These are phyloP conservation scores for Guyanaporus albipodus DNA, from an alignment of 768 basidiomycete species.

Conservation along the genomic window DNA sequence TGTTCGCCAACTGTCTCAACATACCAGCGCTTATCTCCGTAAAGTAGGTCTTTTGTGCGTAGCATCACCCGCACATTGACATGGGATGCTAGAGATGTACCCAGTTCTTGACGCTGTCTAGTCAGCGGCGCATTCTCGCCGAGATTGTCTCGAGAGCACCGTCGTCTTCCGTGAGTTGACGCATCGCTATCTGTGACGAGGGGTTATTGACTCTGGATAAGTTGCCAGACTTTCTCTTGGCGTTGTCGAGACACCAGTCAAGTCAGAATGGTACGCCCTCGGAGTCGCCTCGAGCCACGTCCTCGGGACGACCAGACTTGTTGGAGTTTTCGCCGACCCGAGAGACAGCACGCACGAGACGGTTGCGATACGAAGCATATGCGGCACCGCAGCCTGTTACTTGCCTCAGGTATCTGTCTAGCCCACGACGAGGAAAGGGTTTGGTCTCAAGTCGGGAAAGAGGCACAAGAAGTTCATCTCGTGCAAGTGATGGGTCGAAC, in stretches of 20 bases:
- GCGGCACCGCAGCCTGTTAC: slow-evolving; percentile 52
- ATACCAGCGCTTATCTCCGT: slow-evolving; percentile 52
- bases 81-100: slow-evolving; percentile 54
- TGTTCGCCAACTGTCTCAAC: slow-evolving; percentile 43
- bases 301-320: slow-evolving; percentile 17
- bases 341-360: slow-evolving; percentile 35
- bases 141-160: slow-evolving; percentile 45
- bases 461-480: slow-evolving; percentile 32
- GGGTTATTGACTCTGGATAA: slow-evolving; percentile 26
- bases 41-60: slow-evolving; percentile 39
- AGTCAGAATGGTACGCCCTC: neutral
- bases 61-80: slow-evolving; percentile 2
- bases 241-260: slow-evolving; percentile 40
- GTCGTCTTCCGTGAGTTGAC: slow-evolving; percentile 52
- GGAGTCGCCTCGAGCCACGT: slow-evolving; percentile 9
- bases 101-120: slow-evolving; percentile 54
- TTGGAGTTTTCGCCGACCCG: slow-evolving; percentile 19
- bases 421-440: slow-evolving; percentile 30
- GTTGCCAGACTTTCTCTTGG: slow-evolving; percentile 68
- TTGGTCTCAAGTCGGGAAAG: slow-evolving; percentile 36
- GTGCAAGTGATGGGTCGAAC: slow-evolving; percentile 20
- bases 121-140: slow-evolving; percentile 42
- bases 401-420: slow-evolving; percentile 38
- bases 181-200: slow-evolving; percentile 1
- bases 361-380: slow-evolving; percentile 69